Base-by-base conservation (phyloP, 495 filamentous ascomycete genomes). In the Penicillium atrosanguineum region DNA sequence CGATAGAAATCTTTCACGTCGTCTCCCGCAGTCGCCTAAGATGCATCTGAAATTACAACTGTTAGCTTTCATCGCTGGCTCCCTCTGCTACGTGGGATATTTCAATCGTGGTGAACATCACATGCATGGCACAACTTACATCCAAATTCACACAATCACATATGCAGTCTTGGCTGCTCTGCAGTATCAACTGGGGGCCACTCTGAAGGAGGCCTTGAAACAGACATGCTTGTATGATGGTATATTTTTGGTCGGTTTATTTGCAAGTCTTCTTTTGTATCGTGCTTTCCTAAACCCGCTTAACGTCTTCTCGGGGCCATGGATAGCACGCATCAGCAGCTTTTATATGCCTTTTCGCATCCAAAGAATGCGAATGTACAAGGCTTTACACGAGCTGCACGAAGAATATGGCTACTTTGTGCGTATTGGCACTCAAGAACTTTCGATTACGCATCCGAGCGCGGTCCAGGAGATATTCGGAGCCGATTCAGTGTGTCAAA, bases 231-330 rank as follows among this genome's bases (percentile, higher is more conserved):
- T 57, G 16, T 57, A 40, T 28, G 18, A 26, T 50, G 26, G 26
- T 4, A 26, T 6, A 15, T 50, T 25, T 16, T 1, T 43, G 37
- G 21, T n/a, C 20, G 37, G 9, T 41, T 34, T 34, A 18, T 26
- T 20, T 81, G 76, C 4, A 4, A 28, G 4, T 23, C 37, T 62
- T 12, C 21, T 70, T 19, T 38, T 71, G 28, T 81, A 79, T 46
- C 71, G 77, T 6, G 37, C 59, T 11, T 72, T 65, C 52, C 69
- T 78, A 38, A 68, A 77, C 50, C 68, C 65, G 0, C 62, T 79
- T 1, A 52, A 66, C 3, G 36, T 53, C 19, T 76, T 78, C 44
- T 73, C 75, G 1, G 78, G 77, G 0, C 76, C 78, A 0, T 60
- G 51, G 9, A 12, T 49, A 6, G 70, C 73, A 1, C 50, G 62